phyloP scores from a whole-genome alignment of 2,329 filamentous ascomycete species.

The Bipolaris oryzae region DNA sequence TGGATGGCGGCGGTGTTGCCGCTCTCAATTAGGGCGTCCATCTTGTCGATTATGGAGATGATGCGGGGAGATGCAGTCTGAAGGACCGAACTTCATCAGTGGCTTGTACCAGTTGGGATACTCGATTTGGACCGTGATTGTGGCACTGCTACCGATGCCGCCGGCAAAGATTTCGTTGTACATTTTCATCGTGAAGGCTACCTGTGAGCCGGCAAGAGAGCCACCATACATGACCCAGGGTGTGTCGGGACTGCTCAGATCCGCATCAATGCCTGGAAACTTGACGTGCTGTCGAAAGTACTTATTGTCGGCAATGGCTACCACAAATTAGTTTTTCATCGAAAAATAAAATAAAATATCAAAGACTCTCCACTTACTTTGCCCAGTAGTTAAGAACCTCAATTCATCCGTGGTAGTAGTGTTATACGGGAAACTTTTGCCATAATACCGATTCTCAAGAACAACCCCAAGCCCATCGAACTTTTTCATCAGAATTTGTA shows the following conservation, averaged over 20 bases:
- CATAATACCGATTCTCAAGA: slow-evolving; percentile 60
- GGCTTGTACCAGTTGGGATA: slow-evolving; percentile 60
- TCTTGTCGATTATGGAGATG: slow-evolving; percentile 57
- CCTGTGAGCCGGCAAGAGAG: slow-evolving; percentile 53
- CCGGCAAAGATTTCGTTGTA: slow-evolving; percentile 56
- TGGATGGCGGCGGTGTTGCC: slow-evolving; percentile 53
- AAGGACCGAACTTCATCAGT: slow-evolving; percentile 57
- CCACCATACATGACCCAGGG: slow-evolving; percentile 57
- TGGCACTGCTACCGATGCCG: slow-evolving; percentile 57
- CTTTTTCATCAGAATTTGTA: slow-evolving; percentile 61
- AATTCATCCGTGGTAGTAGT: slow-evolving; percentile 58
- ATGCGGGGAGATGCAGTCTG: slow-evolving; percentile 58
- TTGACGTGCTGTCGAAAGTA: slow-evolving; percentile 58
- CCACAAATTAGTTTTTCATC: background rate
- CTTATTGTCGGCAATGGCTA: slow-evolving; percentile 58
- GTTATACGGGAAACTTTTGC: slow-evolving; percentile 56
- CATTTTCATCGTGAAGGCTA: slow-evolving; percentile 54
- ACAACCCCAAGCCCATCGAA: slow-evolving; percentile 62
- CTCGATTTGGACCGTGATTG: slow-evolving; percentile 50
- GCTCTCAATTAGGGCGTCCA: slow-evolving; percentile 54
- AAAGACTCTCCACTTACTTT: slow-evolving; percentile 39
- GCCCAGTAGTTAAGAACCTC: slow-evolving; percentile 58
- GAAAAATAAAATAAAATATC: background rate
- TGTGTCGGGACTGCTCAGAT: slow-evolving; percentile 52
- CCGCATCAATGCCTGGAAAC: slow-evolving; percentile 53